Base-by-base conservation (phyloP, 2,329 filamentous ascomycete genomes). In the Eurotiales sp. region DNA sequence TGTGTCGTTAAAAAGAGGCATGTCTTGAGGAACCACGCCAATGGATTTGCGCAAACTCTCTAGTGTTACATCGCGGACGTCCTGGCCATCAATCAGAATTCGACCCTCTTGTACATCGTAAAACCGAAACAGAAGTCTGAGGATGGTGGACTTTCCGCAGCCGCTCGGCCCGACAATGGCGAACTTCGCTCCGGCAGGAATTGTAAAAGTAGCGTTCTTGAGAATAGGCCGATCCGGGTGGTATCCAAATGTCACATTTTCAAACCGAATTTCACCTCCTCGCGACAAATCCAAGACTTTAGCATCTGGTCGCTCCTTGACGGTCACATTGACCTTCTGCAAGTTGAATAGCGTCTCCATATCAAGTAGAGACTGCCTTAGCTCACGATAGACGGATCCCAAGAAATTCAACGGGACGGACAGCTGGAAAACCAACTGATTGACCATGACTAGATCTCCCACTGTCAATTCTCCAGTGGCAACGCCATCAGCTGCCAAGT, bases 271-370 rank as follows among this genome's bases (percentile, higher is more conserved):
- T 68, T 96, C 86, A 45, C 93, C 93, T 14, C 91, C 90, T 57
- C 80, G 83, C 39, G 78, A 78, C 12, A 99, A 78, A 8, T 80
- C 72, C 1, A 99, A 78, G 0, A 87, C 78, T 63, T 85, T 84
- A 0, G 92, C 90, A 61, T 87, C 76, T 1, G 86, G 81, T 49
- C 81, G 78, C 61, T 99, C 91, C 61, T 83, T 85, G 65, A 99
- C 87, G 32, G 81, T 83, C 11, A 96, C 85, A 59, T 97, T 95
- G 65, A 97, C 92, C 68, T 95, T 97, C 70, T 99, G 93, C 27
- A 99, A 78, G 68, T 89, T 96, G 77, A 99, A 99, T 5, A 99
- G 80, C 0, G 93, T 97, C 72, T 97, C 93, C 93, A 99, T 99
- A 67, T 99, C 95, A 29, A 99, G 78, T 40, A 99, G 78, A 19